Conservation (phyloP, 352 stramenopile genomes). For the Sclerospora graminicola region DNA sequence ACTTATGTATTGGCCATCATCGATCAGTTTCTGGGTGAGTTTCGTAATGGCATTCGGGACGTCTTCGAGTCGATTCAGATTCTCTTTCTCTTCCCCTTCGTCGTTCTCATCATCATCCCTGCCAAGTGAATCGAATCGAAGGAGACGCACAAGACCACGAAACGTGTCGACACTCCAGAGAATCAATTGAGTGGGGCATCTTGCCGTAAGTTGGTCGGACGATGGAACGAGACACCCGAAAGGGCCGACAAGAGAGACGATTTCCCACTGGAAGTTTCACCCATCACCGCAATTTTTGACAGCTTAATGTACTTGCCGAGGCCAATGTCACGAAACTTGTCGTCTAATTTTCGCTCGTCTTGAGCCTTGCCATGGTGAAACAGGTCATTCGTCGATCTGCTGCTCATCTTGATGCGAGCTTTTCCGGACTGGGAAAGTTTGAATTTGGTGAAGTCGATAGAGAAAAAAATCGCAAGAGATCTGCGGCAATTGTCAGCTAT, state of each 20-base stretch:
- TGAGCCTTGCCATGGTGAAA: neutral
- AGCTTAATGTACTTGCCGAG: slow-evolving; percentile 63
- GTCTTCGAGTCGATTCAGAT: slow-evolving; percentile 12
- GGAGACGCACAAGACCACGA: slow-evolving; percentile 44
- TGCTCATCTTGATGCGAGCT: no score
- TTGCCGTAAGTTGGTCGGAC: slow-evolving; percentile 63
- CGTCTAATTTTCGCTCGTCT: slow-evolving; percentile 27
- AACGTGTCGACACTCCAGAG: slow-evolving; percentile 33
- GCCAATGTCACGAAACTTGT: slow-evolving; percentile 39
- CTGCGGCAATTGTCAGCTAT: no score
- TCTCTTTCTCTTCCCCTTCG: slow-evolving; percentile 8
- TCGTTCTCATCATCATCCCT: neutral
- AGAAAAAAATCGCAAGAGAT: no score
- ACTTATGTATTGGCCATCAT: slow-evolving; percentile 57
- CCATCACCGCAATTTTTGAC: slow-evolving; percentile 87
- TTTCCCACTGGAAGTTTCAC: slow-evolving; percentile 84
- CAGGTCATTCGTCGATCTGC: no score
- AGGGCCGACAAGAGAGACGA: slow-evolving; percentile 80
- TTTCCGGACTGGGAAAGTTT: no score
- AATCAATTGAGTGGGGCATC: slow-evolving; percentile 69
- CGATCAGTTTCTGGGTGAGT: slow-evolving; percentile 45
- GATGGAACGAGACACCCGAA: slow-evolving; percentile 71
- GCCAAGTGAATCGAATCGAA: slow-evolving; percentile 31
- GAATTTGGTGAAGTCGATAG: no score
- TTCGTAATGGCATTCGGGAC: slow-evolving; percentile 17